Percentiles rank a stretch among this genome's conserved stretches.
These are phyloP conservation scores for Entrophospora sp. DNA, from an alignment of 192 early-diverging fungal genomes.

Conservation along the genomic window DNA sequence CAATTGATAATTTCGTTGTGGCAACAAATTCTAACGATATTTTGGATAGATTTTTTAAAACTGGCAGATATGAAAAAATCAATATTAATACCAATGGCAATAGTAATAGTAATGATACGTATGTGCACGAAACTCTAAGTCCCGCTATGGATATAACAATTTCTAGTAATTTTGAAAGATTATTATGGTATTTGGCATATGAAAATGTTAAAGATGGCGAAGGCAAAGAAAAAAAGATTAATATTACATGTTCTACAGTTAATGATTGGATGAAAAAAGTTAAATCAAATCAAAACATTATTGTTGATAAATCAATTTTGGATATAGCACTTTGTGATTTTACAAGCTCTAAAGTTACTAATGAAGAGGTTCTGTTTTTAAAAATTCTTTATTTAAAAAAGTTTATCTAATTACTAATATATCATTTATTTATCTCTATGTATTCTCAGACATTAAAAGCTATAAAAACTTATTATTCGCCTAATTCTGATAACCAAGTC, in stretches of 20 bases:
- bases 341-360: slow-evolving; percentile 62
- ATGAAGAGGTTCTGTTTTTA: slow-evolving; percentile 45
- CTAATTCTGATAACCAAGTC: slow-evolving; percentile 29
- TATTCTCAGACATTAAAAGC: slow-evolving; percentile 55
- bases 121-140: slow-evolving; percentile 66
- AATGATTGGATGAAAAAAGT: slow-evolving; percentile 72
- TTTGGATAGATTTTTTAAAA: slow-evolving; percentile 84
- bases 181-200: slow-evolving; percentile 83
- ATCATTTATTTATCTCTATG: slow-evolving; percentile 1
- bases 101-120: too few species aligned
- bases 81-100: slow-evolving; percentile 28
- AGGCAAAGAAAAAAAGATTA: slow-evolving; percentile 33
- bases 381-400: background rate
- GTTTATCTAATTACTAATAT: slow-evolving; percentile 10
- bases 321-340: slow-evolving; percentile 62
- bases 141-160: slow-evolving; percentile 99
- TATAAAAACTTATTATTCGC: slow-evolving; percentile 60
- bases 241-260: slow-evolving; percentile 50
- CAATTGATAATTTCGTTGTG: slow-evolving; percentile 67
- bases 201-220: slow-evolving; percentile 39
- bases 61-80: slow-evolving; percentile 77
- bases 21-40: slow-evolving; percentile 99
- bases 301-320: slow-evolving; percentile 52
- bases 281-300: slow-evolving; percentile 61
- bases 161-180: slow-evolving; percentile 95